Evolutionary conservation across 257 asterid species (phyloP), one percentile per base, ranked within the genome.

Genomic region (Marsdenia floribunda): DNA sequence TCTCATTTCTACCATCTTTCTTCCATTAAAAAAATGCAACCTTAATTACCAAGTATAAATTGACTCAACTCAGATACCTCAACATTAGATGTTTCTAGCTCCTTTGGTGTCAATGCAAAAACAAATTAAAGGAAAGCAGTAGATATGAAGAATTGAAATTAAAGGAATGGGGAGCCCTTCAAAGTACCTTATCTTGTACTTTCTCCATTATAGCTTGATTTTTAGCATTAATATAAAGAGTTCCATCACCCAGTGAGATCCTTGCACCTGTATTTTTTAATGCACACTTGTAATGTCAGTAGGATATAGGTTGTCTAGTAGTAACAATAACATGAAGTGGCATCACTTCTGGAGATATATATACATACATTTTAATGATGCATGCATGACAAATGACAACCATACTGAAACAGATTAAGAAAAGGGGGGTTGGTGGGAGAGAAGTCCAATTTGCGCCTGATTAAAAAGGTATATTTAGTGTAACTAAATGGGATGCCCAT

Each of bases 191-290:
- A 76, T 90, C 97, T 85, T 82, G 83, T 86, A 88, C 80, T 87
- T 85, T 95, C 78, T 95, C 96, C 91, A 92, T 54, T 37, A 88
- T 88, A 29, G 83, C 67, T 75, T 89, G 93, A 80, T 89, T 95
- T 86, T 90, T 95, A 74, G 99, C 98, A 80, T 87, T 90, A 72
- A 95, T 50, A 8, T 96, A 90, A 76, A 95, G 84, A 53, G 81
- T 86, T 63, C 98, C 96, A 67, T 92, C 98, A 84, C 87, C 83
- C 79, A 90, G 94, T 46, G 96, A 88, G 67, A 95, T 88, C 89
- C 86, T 85, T 68, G 90, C 98, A 79, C 99, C 98, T 94, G 89
- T 74, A 74, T 61, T 77, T 82, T 66, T 71, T 70, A 38, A 77
- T 29, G 64, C 9, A 60, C 73, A 76, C 65, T 77, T 73, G 85